phyloP scores from a whole-genome alignment of 2,329 filamentous ascomycete species.

The Diaporthe destruens region DNA sequence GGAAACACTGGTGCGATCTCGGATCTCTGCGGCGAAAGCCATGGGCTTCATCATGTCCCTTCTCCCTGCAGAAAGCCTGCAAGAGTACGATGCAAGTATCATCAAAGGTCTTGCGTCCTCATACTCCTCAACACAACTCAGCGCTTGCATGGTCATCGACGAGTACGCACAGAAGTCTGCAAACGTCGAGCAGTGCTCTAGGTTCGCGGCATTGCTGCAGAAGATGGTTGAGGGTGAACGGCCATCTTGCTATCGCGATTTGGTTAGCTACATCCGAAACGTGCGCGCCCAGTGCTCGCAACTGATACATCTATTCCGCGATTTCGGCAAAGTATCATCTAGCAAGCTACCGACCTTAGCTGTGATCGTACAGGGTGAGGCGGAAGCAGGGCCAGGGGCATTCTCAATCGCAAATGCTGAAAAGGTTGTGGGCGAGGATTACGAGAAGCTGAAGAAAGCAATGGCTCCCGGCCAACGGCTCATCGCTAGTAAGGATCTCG shows the following conservation, averaged over 20 bases:
- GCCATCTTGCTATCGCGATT: constrained; percentile 86
- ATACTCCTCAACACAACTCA: constrained; percentile 88
- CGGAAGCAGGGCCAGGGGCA: constrained; percentile 89
- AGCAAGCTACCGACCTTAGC: constrained; percentile 83
- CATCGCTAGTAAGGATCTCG: constrained; percentile 82
- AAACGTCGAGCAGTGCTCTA: constrained; percentile 61
- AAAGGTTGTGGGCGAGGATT: constrained; percentile 87
- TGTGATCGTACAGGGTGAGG: constrained; percentile 92
- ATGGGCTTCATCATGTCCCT: constrained; percentile 86
- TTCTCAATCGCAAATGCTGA: constrained; percentile 92
- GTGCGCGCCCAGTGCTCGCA: constrained; percentile 93
- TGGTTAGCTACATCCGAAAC: constrained; percentile 90
- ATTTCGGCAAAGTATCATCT: constrained; percentile 84
- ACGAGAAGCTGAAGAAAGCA: constrained; percentile 87
- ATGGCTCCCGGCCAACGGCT: constrained; percentile 90
- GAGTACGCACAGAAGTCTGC: constrained; percentile 80
- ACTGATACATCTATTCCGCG: constrained; percentile 89
- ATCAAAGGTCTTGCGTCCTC: constrained; percentile 77
- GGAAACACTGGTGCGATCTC: constrained; percentile 88
- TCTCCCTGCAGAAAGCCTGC: constrained; percentile 74
- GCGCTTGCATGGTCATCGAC: constrained; percentile 85
- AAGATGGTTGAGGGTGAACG: constrained; percentile 85
- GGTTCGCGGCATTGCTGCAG: constrained; percentile 76
- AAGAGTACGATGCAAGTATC: constrained; percentile 74
- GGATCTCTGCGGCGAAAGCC: constrained; percentile 87